Evolutionary conservation across 2,329 filamentous ascomycete genomes (phyloP), one percentile per base, ranked within the genome.

Genomic region (Cladosporium cucumerinum): DNA sequence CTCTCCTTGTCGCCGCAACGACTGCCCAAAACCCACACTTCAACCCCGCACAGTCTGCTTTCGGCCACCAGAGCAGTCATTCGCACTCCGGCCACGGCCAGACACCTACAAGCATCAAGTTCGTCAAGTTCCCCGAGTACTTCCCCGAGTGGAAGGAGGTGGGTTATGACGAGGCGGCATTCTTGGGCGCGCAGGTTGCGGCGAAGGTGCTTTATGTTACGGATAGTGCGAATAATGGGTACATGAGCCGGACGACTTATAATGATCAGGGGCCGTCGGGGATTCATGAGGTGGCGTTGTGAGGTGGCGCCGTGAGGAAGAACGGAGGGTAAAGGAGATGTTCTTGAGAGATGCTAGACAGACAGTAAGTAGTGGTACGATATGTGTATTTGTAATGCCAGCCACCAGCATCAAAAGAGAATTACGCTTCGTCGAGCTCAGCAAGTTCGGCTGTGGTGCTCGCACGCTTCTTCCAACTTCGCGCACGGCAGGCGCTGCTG

Each of bases 1-100:
- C 94, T 16, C 88, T 98, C 3, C 86, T 98, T 5, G 90, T 96
- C 66, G 94, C 94, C 5, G 95, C 95, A 1, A 97, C 94, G 0
- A 93, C 90, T 3, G 89, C 88, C 1, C 86, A 86, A 55, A 85
- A 84, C 52, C 75, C 82, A 52, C 78, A 82, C 60, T 80, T 84
- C 64, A 78, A 79, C 70, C 77, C 77, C 52, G 69, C 64, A 71
- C 69, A 30, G 67, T 71, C 23, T 65, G 64, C 25, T 52, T 66
- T 60, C 61, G 58, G 48, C 75, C 59, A 61, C 23, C 55, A 49
- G 21, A 63, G 65, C 66, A 54, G 23, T 25, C 65, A 79, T 78
- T 23, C 75, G 77, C 86, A 89, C 68, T 85, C 86, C 1, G 84
- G 85, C 6, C 87, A 89, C 69, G 86, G 85, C 3, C 89, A 91